Evolutionary conservation across 257 asterid species (phyloP), one percentile per base, ranked within the genome.

Genomic region (Nicotiana obtusifolia): DNA sequence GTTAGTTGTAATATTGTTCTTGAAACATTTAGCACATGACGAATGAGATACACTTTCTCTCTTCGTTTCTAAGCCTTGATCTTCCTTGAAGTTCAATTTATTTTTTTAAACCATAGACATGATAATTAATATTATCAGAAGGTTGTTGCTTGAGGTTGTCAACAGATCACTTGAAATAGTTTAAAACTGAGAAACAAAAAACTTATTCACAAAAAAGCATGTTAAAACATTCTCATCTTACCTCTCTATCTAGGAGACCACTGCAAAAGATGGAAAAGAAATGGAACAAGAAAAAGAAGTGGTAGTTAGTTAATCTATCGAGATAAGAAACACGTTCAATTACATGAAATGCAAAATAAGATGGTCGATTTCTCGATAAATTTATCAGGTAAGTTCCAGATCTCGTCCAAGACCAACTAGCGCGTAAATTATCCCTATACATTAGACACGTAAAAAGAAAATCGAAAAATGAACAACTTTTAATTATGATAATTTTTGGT

Each of bases 171-270:
- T 35, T 49, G 54, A 49, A 49, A 9, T 10, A 0, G 6, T 20
- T 2, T 15, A 71, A 11, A 66, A 54, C 5, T 52, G 9, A 41
- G 14, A 10, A 7, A 14, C 1, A 0, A 52, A 31, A 30, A 22
- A 14, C 2, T 5, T 66, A 56, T 4, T 33, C 3, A 13, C 5
- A 33, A 33, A 59, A 1, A 30, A 56, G 5, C 9, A 81, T 20
- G 67, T 0, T 1, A 56, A 31, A 9, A 4, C 24, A 33, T 57
- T 11, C 1, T 41, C 9, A 44, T 56, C 66, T 67, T 68, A 67
- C 86, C 76, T 22, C 66, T 77, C 11, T 83, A 57, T 78, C 52
- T 2, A 24, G 76, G 15, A 83, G 80, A 24, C 53, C 61, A 24
- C 80, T 66, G 30, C 33, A 66, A 22, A 54, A 11, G 11, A 76